Evolutionary conservation across 2,329 filamentous ascomycete species (phyloP), one percentile per base, ranked within the genome.

Genomic region (Pseudogymnoascus sp.): DNA sequence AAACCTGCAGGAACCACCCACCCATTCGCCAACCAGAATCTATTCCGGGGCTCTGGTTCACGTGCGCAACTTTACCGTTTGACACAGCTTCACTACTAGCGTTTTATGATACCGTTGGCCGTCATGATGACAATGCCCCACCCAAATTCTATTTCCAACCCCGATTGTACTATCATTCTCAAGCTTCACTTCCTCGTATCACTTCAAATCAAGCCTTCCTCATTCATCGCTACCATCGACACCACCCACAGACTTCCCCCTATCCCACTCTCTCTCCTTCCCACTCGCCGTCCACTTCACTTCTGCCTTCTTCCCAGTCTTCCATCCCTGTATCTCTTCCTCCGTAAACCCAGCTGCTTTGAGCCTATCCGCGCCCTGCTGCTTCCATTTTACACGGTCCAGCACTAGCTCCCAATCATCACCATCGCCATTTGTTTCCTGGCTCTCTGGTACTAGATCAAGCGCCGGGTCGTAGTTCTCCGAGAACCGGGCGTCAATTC

Each of bases 401-500:
- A 94, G 78, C 0, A 89, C 86, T 68, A 90, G 84, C 49, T 90
- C 89, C 92, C 91, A 96, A 64, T 90, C 85, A 65, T 87, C 85
- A 29, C 80, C 80, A 21, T 73, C 74, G 2, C 75, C 77, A 1
- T 78, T 77, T 65, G 81, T 80, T 58, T 78, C 75, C 39, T 80
- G 76, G 33, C 12, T 60, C 49, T 55, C 49, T 19, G 26, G 29
- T 19, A 55, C 49, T 3, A 88, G 74, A 68, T 90, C 84, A n/a
- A 77, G 72, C 6, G 74, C 80, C 0, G 82, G 81, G 64, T 85
- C 79, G 68, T 88, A 88, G 59, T 78, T 81, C 1, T 84, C 78
- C 0, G 88, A 86, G 73, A 97, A 97, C 61, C 90, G 90, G 23
- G 82, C 79, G 70, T 97, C 92, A 67, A 97, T 95, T 8, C 83